Base-by-base conservation (phyloP, 495 filamentous ascomycete species). In the Cryomyces minteri region DNA sequence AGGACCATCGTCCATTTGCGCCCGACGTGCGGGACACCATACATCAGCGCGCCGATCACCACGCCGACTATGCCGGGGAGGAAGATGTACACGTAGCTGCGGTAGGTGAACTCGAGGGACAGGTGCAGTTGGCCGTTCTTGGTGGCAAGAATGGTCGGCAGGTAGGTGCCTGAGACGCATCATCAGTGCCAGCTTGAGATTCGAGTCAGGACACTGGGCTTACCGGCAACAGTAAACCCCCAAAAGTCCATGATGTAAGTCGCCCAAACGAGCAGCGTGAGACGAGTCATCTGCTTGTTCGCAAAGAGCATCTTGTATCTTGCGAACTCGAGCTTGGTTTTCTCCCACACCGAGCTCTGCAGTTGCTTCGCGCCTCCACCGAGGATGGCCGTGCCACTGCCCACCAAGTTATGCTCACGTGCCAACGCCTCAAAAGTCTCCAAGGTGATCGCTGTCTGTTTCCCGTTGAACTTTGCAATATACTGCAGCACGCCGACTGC, bases 1-100 rank as follows among this genome's bases (percentile, higher is more conserved):
- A 64, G 46, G 31, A 67, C 56, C 66, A 71, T 68, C 41, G 63
- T 62, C 56, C 54, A 60, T 54, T 67, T 62, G 29, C 65, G 63
- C 25, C 65, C 67, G 32, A 69, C 39, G 10, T 44, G 48, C 8
- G 64, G 65, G 14, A 67, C 48, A 10, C 49, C 45, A 48, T 68
- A 65, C 51, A 64, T 58, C 5, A 61, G 31, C 4, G 59, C 48
- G 12, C 67, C 67, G 5, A 69, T 51, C 2, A 63, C 14, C 29
- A 68, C 67, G 40, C 66, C 65, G 4, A 64, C 48, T 33, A 67
- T 60, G 11, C 67, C 67, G 11, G 62, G 63, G 31, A 61, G 48
- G 50, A 68, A 69, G 31, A 68, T 69, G 48, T 61, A 62, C 18
- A 69, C 48, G 48, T 67, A 68, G 43, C 54, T 57, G 37, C 60